These are phyloP conservation scores for Mentha longifolia DNA, from an alignment of 257 asterid species.

Conservation along the genomic window DNA sequence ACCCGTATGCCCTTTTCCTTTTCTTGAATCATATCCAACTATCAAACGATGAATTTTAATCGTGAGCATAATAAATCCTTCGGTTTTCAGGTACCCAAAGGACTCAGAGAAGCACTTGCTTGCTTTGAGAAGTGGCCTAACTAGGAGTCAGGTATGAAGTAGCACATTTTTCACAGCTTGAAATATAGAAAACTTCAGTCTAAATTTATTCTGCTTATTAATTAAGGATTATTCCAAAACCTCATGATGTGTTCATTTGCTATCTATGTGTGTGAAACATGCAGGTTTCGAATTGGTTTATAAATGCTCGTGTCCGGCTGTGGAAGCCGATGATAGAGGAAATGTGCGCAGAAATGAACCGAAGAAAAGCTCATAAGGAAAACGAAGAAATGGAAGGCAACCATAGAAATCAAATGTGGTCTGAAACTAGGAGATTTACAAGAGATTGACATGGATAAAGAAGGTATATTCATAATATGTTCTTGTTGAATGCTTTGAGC, in stretches of 20 bases:
- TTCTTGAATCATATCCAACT: neutral
- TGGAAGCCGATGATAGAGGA: constrained; percentile 98
- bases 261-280: neutral
- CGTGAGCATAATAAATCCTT: neutral
- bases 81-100: constrained; percentile 71
- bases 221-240: no score
- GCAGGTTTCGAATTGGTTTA: constrained; percentile 91
- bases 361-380: constrained; percentile 46
- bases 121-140: constrained; percentile 80
- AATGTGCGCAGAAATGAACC: constrained; percentile 83
- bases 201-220: neutral
- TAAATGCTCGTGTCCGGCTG: constrained; percentile 88
- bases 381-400: constrained; percentile 45
- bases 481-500: constrained; percentile 25
- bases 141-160: constrained; percentile 70
- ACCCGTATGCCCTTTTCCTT: constrained; percentile 58
- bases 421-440: constrained; percentile 49
- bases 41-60: neutral
- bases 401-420: constrained; percentile 33
- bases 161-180: neutral
- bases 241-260: no score
- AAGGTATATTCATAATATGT: constrained; percentile 27
- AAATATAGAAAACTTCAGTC: neutral
- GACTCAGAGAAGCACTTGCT: constrained; percentile 92
- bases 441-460: constrained; percentile 37